Evolutionary conservation across 2,329 filamentous ascomycete species (phyloP).

Genomic region (Penicillium sp.): DNA sequence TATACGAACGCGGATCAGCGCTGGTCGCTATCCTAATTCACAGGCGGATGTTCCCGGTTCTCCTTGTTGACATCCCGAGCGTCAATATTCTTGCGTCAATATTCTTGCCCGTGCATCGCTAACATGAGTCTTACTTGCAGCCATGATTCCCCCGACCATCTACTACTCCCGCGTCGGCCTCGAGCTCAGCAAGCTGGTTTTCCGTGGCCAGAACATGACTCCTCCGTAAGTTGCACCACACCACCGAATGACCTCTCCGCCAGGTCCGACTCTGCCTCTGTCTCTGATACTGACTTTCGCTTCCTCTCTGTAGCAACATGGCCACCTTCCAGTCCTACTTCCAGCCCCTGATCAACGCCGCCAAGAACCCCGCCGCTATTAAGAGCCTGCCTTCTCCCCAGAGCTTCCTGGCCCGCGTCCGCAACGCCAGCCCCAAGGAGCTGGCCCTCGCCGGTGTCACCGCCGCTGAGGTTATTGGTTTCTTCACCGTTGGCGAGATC

Average conservation of each 20-base stretch:
- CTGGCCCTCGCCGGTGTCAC: slow-evolving; percentile 76
- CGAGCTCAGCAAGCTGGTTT: slow-evolving; percentile 86
- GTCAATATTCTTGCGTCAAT: neutral
- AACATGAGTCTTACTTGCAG: slow-evolving; percentile 54
- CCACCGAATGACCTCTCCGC: neutral
- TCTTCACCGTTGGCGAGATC: slow-evolving; percentile 98
- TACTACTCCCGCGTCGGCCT: slow-evolving; percentile 91
- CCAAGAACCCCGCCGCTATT: slow-evolving; percentile 71
- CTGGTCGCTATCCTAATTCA: neutral
- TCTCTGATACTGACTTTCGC: too few relatives aligned
- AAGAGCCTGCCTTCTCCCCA: slow-evolving; percentile 60
- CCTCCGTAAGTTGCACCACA: slow-evolving; percentile 75
- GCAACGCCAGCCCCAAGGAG: slow-evolving; percentile 73
- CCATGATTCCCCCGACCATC: slow-evolving; percentile 79
- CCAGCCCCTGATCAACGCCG: slow-evolving; percentile 71
- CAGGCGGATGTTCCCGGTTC: slow-evolving; percentile 6
- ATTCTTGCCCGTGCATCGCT: slow-evolving; percentile 19
- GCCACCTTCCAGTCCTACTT: slow-evolving; percentile 86
- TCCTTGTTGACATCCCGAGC: slow-evolving; percentile 21
- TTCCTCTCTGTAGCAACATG: slow-evolving; percentile 61
- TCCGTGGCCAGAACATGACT: slow-evolving; percentile 85
- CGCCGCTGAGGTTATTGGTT: slow-evolving; percentile 84
- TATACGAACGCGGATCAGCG: neutral
- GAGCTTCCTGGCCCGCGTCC: slow-evolving; percentile 60
- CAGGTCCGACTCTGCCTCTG: too few relatives aligned